Conservation (phyloP, 495 filamentous ascomycete species). For the Penicillium parvum region DNA sequence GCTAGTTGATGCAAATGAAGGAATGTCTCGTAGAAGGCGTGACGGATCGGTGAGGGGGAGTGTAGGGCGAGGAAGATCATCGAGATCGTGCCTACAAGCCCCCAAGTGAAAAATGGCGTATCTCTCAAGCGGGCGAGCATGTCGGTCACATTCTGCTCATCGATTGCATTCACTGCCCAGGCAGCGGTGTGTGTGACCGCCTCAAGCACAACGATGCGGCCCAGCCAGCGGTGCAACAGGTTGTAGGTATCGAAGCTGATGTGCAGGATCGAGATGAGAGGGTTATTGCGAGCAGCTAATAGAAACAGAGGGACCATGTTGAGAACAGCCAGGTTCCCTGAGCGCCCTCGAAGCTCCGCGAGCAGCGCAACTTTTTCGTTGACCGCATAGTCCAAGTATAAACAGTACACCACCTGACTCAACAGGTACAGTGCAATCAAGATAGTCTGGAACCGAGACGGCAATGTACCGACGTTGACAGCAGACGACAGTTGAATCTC, state of each 20-base stretch:
- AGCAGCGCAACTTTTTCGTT: conserved; percentile 48
- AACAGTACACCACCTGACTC: conserved; percentile 76
- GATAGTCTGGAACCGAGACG: conserved; percentile 76
- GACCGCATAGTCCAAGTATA: conserved; percentile 62
- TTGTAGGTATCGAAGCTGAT: conserved; percentile 98
- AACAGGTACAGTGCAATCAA: conserved; percentile 67
- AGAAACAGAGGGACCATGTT: conserved; percentile 92
- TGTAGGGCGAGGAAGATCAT: conserved; percentile 65
- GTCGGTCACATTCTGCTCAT: conserved; percentile 42
- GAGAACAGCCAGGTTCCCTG: conserved; percentile 73
- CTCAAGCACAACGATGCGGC: conserved; percentile 78
- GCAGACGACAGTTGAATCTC: conserved; percentile 82
- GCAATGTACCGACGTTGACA: conserved; percentile 85
- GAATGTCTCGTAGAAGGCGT: conserved; percentile 90
- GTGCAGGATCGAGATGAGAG: conserved; percentile 72
- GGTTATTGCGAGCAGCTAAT: conserved; percentile 88
- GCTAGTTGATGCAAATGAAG: conserved; percentile 71
- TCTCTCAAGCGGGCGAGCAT: conserved; percentile 56
- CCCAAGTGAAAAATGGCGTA: conserved; percentile 57
- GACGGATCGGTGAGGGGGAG: conserved; percentile 69
- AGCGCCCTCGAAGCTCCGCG: conserved; percentile 73
- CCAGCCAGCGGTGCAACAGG: conserved; percentile 91
- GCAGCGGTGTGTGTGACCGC: conserved; percentile 68
- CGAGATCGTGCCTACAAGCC: conserved; percentile 47
- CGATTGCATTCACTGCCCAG: conserved; percentile 54